Evolutionary conservation across 2,329 filamentous ascomycete species (phyloP).

Genomic region (Pseudopyrenochaeta lycopersici): DNA sequence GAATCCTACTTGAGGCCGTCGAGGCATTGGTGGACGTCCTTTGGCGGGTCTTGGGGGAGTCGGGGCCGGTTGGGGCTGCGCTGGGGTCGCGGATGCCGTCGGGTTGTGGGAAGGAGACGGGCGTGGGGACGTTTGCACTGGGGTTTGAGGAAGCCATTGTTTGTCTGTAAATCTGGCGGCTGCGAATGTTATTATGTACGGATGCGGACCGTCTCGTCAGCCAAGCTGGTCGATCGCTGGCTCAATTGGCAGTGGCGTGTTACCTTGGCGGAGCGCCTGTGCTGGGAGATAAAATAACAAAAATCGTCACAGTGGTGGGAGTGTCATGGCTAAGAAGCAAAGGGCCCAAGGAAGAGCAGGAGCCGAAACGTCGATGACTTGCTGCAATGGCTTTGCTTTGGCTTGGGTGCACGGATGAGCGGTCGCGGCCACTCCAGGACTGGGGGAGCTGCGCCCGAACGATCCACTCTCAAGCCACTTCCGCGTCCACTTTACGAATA

Average conservation of each 20-base stretch:
- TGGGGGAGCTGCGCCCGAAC: slow-evolving; percentile 4
- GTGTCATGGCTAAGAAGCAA: slow-evolving; percentile 5
- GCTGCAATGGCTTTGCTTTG: slow-evolving; percentile 5
- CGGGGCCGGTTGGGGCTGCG: slow-evolving; percentile 15
- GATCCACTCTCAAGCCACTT: slow-evolving; percentile 15
- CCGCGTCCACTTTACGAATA: slow-evolving; percentile 4
- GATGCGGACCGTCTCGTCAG: slow-evolving; percentile 12
- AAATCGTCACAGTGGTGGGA: slow-evolving; percentile 2
- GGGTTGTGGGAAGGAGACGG: slow-evolving; percentile 39
- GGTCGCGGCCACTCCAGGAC: not conserved
- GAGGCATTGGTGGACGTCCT: slow-evolving; percentile 46
- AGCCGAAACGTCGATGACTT: slow-evolving; percentile 6
- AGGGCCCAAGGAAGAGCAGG: slow-evolving; percentile 7
- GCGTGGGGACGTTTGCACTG: slow-evolving; percentile 29
- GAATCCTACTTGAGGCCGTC: slow-evolving; percentile 39
- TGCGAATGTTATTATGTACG: slow-evolving; percentile 8
- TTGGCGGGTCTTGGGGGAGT: slow-evolving; percentile 28
- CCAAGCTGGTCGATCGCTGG: slow-evolving; percentile 20
- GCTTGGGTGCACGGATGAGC: slow-evolving; percentile 4
- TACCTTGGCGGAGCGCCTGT: slow-evolving; percentile 27
- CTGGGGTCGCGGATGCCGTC: slow-evolving; percentile 20
- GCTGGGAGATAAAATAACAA: slow-evolving; percentile 1
- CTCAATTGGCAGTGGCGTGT: slow-evolving; percentile 14
- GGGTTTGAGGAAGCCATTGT: slow-evolving; percentile 32
- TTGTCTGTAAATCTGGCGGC: slow-evolving; percentile 2